These are phyloP conservation scores for Telfairia occidentalis DNA, from an alignment of 331 rosid species.

Conservation along the genomic window DNA sequence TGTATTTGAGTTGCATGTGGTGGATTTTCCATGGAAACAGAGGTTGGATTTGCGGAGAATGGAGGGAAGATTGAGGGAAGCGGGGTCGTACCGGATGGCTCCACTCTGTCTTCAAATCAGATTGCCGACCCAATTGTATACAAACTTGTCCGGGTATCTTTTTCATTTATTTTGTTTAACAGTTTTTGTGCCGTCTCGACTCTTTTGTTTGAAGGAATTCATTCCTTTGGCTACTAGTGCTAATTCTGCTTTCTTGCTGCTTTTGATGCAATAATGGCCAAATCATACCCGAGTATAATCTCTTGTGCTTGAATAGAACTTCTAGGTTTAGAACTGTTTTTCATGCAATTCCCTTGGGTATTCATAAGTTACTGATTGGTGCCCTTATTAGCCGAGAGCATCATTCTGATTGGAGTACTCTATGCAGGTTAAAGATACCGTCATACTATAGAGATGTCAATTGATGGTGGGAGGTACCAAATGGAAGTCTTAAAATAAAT, in stretches of 20 bases:
- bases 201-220: background rate
- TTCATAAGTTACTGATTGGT: background rate
- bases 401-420: slow-evolving; percentile 10
- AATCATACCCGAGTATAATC: background rate
- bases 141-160: slow-evolving; percentile 90
- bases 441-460: background rate
- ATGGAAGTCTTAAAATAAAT: background rate
- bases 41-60: slow-evolving; percentile 65
- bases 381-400: background rate
- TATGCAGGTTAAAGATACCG: background rate
- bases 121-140: slow-evolving; percentile 82
- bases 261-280: background rate
- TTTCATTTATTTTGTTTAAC: background rate
- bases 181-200: background rate
- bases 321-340: background rate
- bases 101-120: slow-evolving; percentile 44
- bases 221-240: background rate
- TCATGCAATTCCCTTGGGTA: background rate
- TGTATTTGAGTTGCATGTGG: slow-evolving; percentile 83
- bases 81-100: slow-evolving; percentile 43
- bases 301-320: background rate
- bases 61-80: slow-evolving; percentile 52
- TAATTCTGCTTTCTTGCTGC: background rate
- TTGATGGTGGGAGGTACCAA: background rate
- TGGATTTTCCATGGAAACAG: slow-evolving; percentile 87